Evolutionary conservation across 257 asterid genomes (phyloP).

Genomic region (Przewalskia tangutica): DNA sequence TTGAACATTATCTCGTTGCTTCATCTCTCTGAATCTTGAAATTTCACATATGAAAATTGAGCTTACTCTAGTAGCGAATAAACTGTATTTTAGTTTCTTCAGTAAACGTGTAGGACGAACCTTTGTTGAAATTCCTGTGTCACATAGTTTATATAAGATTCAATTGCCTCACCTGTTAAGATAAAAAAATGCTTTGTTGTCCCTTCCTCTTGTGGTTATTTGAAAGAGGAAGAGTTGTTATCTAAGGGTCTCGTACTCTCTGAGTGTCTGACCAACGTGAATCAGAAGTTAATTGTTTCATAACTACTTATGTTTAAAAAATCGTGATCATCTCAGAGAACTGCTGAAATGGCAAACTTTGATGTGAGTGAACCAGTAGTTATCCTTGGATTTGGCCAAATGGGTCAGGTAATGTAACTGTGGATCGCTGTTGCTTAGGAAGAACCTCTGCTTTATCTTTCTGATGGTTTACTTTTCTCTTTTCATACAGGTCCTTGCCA

Average conservation of each 20-base stretch:
- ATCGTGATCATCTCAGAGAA: constrained; percentile 37
- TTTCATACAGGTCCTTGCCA: constrained; percentile 73
- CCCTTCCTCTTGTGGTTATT: background rate
- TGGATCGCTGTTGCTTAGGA: background rate
- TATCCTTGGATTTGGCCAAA: constrained; percentile 91
- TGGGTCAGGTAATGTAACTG: constrained; percentile 69
- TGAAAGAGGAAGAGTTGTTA: background rate
- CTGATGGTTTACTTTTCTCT: constrained; percentile 10
- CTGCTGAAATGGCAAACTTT: constrained; percentile 48
- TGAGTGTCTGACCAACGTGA: background rate
- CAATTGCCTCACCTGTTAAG: background rate
- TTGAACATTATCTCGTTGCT: background rate
- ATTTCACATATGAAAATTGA: background rate
- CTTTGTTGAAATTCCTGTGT: background rate
- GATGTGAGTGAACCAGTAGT: constrained; percentile 85
- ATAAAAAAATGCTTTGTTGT: background rate
- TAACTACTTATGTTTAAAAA: background rate
- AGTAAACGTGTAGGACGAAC: background rate
- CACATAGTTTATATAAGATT: background rate
- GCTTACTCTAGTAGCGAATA: background rate
- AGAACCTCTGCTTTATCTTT: background rate
- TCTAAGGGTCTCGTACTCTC: background rate
- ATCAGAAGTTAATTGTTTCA: background rate
- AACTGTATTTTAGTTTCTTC: background rate
- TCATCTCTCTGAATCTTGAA: background rate